A percentile compares a stretch with the other conserved stretches of the same genome.
Conservation (phyloP, 805 yeast genomes). For the Torulaspora franciscae region DNA sequence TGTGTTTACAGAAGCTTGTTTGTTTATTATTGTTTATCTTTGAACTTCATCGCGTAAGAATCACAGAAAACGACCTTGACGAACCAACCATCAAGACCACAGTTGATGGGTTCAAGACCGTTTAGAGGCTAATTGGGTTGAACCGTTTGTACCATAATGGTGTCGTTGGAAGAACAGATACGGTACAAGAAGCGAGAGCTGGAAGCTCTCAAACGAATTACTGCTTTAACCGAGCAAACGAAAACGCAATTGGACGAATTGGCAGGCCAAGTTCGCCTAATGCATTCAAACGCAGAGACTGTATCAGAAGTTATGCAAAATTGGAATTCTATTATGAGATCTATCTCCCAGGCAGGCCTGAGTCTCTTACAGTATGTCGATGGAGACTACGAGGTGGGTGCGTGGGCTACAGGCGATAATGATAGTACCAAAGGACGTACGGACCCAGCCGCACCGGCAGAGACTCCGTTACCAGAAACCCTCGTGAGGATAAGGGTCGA, state of each 20-base stretch:
- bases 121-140: neutral
- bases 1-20: conserved; percentile 5
- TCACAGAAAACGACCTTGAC: conserved; percentile 1
- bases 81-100: neutral
- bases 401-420: conserved; percentile 39
- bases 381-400: conserved; percentile 32
- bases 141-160: neutral
- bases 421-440: conserved; percentile 38
- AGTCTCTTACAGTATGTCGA: conserved; percentile 32
- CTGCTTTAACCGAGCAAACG: conserved; percentile 26
- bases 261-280: conserved; percentile 23
- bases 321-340: conserved; percentile 33
- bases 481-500: conserved; percentile 54
- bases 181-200: conserved; percentile 25
- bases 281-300: conserved; percentile 26
- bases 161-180: conserved; percentile 18
- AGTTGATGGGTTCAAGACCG: neutral
- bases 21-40: conserved; percentile 2
- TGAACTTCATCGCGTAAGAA: neutral
- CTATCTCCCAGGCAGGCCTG: conserved; percentile 33
- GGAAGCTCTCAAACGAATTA: conserved; percentile 26
- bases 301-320: conserved; percentile 28
- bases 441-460: conserved; percentile 15
- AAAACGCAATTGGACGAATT: conserved; percentile 28
- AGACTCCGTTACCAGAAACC: conserved; percentile 57